Evolutionary conservation across 2,329 filamentous ascomycete genomes (phyloP).

Genomic region (Penicillium sp.): DNA sequence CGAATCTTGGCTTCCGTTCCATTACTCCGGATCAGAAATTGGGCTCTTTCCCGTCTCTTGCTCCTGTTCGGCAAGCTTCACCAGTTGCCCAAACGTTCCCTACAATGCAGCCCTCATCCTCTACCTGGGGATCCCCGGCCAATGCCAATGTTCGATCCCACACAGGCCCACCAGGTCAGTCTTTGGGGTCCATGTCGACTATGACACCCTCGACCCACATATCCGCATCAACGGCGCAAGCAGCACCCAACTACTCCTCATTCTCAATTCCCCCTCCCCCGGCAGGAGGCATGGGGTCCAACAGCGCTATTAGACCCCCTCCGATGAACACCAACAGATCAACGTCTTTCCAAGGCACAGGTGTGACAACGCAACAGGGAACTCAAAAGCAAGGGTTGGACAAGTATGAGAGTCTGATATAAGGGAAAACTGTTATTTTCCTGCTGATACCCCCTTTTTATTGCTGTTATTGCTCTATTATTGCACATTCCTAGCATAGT

Average conservation of each 20-base stretch:
- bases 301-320: slow-evolving; percentile 20
- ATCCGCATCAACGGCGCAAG: slow-evolving; percentile 16
- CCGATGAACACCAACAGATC: slow-evolving; percentile 16
- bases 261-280: slow-evolving; percentile 46
- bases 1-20: slow-evolving; percentile 40
- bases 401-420: slow-evolving; percentile 58
- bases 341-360: slow-evolving; percentile 26
- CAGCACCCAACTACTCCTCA: slow-evolving; percentile 33
- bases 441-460: slow-evolving; percentile 9
- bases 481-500: not conserved
- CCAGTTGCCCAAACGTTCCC: slow-evolving; percentile 27
- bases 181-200: slow-evolving; percentile 27
- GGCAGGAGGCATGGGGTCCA: slow-evolving; percentile 19
- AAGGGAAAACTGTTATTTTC: slow-evolving; percentile 1
- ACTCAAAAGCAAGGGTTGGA: slow-evolving; percentile 49
- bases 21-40: slow-evolving; percentile 54
- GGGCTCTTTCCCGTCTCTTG: slow-evolving; percentile 48
- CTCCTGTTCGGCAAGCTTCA: slow-evolving; percentile 39
- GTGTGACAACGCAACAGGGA: slow-evolving; percentile 20
- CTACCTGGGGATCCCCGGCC: slow-evolving; percentile 22
- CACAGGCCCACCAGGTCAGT: slow-evolving; percentile 16
- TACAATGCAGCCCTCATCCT: slow-evolving; percentile 32
- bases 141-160: slow-evolving; percentile 17
- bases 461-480: not conserved
- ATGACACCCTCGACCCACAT: slow-evolving; percentile 21